Base-by-base conservation (phyloP, 148 eudicot genomes). In the Beta vulgaris region DNA sequence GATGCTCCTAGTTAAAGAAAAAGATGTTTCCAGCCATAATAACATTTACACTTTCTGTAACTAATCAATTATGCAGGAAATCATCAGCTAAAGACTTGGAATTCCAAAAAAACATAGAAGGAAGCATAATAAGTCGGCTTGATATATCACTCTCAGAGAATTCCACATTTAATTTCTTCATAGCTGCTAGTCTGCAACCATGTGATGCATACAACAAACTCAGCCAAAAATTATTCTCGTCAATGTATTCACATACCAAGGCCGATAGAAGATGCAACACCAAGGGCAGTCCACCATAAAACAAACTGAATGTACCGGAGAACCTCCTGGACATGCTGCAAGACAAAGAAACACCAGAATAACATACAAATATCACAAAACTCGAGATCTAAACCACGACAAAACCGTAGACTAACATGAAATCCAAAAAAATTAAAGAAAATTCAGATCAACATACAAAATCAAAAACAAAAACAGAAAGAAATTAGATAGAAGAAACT, bases 231-330 rank as follows among this genome's bases (percentile, higher is more conserved):
- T 11, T 10, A 15, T 18, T n/a, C 26, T 25, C 21, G 35, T 34
- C 46, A 32, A 16, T 11, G 7, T 26, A 26, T 1, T 43, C 28
- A 65, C 97, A 79, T 86, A 95, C 99, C 99, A 78, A 95, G 96
- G 69, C 98, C 98, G 82, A 94, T 92, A 60, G 98, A 94, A 79
- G 98, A 94, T 54, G 97, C 98, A 82, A 94, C 93, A 66, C 98
- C 98, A 82, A 94, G 97, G 43, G 93, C 92, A 78, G 85, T 80
- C 98, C 98, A 94, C 98, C 98, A 94, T 73, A 94, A 68, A 76
- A 86, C 93, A 86, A 88, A 94, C 86, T 79, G 87, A 49, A 86
- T 42, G 82, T 92, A 90, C 32, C 74, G 83, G 59, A 74, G 83
- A 75, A 87, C 73, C 86, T 90, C 97, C 78, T 88, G 89, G 70